A percentile compares a stretch with the other conserved stretches of the same genome.
phyloP scores from a whole-genome alignment of 768 basidiomycete species.

The Termitomyces sp. region DNA sequence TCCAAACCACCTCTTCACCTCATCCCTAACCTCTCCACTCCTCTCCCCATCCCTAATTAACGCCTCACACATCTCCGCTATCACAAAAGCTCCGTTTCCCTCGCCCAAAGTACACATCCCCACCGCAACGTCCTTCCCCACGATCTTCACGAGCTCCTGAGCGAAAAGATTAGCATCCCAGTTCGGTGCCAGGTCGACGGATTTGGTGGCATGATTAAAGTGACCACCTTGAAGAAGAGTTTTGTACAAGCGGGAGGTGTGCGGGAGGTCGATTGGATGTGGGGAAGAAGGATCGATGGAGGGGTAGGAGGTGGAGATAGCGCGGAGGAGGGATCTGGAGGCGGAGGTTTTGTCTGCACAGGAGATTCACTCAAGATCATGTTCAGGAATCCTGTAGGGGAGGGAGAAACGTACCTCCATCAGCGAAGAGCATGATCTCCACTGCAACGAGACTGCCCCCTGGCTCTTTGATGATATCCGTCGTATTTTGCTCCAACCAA shows the following conservation, averaged over 20 bases:
- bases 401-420: constrained; percentile 59
- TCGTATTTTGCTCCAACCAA: constrained; percentile 61
- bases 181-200: constrained; percentile 42
- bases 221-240: constrained; percentile 88
- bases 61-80: constrained; percentile 67
- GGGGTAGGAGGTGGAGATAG: constrained; percentile 52
- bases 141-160: constrained; percentile 42
- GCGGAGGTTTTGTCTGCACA: constrained; percentile 66
- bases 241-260: constrained; percentile 82
- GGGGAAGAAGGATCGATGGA: constrained; percentile 39
- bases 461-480: constrained; percentile 60
- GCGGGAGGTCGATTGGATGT: constrained; percentile 78
- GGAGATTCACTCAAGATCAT: background rate
- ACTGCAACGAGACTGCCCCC: constrained; percentile 73
- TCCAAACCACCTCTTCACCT: constrained; percentile 55
- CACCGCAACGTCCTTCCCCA: constrained; percentile 45
- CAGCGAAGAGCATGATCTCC: constrained; percentile 81
- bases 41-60: constrained; percentile 34
- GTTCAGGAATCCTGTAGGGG: background rate
- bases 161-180: constrained; percentile 65
- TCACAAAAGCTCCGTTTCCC: constrained; percentile 65
- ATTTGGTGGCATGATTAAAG: constrained; percentile 56
- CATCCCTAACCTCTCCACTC: constrained; percentile 30
- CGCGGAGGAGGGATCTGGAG: constrained; percentile 51
- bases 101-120: constrained; percentile 51